These are phyloP conservation scores for Bacidia gigantensis DNA, from an alignment of 495 filamentous ascomycete species.

Conservation along the genomic window DNA sequence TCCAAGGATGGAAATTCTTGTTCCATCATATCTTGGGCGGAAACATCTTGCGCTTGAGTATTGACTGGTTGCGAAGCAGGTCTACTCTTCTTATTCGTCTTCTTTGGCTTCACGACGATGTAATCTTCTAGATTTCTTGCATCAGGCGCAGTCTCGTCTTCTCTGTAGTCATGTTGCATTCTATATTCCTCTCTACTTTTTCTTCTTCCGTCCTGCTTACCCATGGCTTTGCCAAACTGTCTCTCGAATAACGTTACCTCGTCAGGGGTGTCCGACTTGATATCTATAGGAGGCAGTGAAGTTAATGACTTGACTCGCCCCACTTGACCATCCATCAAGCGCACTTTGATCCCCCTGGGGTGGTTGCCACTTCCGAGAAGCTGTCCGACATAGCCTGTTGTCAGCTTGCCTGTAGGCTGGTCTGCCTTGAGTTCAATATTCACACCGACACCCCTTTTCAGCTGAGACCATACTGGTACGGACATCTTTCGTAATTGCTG, in stretches of 20 bases:
- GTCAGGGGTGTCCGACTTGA: background rate
- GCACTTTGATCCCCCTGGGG: slow-evolving; percentile 64
- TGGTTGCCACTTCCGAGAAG: slow-evolving; percentile 58
- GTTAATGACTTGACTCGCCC: slow-evolving; percentile 46
- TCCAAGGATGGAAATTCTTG: slow-evolving; percentile 12
- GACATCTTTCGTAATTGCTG: background rate
- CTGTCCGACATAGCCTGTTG: slow-evolving; percentile 44
- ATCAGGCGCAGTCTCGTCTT: slow-evolving; percentile 7
- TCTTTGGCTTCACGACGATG: background rate
- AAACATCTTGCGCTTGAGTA: background rate
- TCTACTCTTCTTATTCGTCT: background rate
- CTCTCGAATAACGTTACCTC: background rate
- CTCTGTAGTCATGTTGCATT: slow-evolving; percentile 11
- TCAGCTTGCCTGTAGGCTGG: slow-evolving; percentile 54
- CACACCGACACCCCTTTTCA: slow-evolving; percentile 43
- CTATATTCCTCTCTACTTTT: background rate
- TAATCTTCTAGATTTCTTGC: slow-evolving; percentile 13
- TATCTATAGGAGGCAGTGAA: background rate
- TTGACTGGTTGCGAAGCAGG: background rate
- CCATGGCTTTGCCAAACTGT: background rate
- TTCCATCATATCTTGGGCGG: slow-evolving; percentile 1
- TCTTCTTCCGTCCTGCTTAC: background rate
- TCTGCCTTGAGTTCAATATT: slow-evolving; percentile 59
- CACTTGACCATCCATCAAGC: slow-evolving; percentile 49
- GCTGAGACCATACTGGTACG: slow-evolving; percentile 37